A percentile compares a stretch with the other conserved stretches of the same genome.
These are phyloP conservation scores for Ceratobasidium sp. DNA, from an alignment of 1,284 basidiomycete species.

Conservation along the genomic window DNA sequence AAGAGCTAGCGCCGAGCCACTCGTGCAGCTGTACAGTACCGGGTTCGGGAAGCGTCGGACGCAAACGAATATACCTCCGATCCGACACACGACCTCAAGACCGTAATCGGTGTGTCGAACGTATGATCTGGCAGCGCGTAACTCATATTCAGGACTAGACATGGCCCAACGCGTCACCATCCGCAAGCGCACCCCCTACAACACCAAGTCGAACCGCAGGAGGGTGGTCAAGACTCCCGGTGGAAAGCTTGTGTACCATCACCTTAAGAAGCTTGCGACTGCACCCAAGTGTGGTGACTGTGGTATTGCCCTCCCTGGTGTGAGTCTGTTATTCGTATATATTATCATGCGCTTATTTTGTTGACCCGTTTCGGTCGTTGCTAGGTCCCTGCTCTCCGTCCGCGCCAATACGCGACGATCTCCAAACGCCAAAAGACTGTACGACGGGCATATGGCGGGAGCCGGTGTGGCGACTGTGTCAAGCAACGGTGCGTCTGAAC, in stretches of 20 bases:
- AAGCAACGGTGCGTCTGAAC: conserved; percentile 78
- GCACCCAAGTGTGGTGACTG: conserved; percentile 99
- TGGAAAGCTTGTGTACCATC: conserved; percentile 91
- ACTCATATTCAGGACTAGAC: conserved; percentile 51
- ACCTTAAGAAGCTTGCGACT: conserved; percentile 85
- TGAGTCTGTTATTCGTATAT: conserved; percentile 61
- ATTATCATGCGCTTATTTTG: conserved; percentile 10
- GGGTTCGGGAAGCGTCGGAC: conserved; percentile 20
- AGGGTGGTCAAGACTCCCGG: conserved; percentile 94
- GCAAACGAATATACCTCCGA: conserved; percentile 26
- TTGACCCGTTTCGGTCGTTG: background rate
- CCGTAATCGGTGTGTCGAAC: conserved; percentile 32
- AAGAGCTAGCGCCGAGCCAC: background rate
- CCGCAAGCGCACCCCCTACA: conserved; percentile 98
- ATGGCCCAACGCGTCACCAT: conserved; percentile 99
- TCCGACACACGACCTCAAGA: conserved; percentile 42
- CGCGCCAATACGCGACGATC: conserved; percentile 90
- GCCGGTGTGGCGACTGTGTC: conserved; percentile 92
- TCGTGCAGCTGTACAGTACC: conserved; percentile 23
- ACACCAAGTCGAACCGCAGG: conserved; percentile 96
- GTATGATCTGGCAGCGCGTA: conserved; percentile 3
- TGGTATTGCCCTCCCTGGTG: conserved; percentile 89
- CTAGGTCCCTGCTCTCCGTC: conserved; percentile 91
- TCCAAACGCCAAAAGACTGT: conserved; percentile 97
- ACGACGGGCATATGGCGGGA: conserved; percentile 93